Base-by-base conservation (phyloP, 2,329 filamentous ascomycete species). In the Metarhizium album region DNA sequence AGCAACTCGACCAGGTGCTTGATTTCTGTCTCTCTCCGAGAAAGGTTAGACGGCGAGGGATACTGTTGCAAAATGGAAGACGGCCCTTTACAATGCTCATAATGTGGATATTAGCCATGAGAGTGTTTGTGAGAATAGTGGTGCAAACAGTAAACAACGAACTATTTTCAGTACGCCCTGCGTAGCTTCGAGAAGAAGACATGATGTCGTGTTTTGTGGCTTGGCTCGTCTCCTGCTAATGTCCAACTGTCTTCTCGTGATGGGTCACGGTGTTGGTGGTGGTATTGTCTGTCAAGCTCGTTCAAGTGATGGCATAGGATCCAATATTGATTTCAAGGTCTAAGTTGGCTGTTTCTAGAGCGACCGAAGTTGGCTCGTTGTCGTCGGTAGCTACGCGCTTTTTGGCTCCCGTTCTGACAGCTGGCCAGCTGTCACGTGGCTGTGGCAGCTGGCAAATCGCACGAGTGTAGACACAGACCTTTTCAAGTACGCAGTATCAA, bases 1-100 rank as follows among this genome's bases (percentile, higher is more conserved):
- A 64, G n/a, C 2, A 58, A 33, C 13, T 61, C 57, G 16, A 56
- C 50, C 2, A 63, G 13, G 2, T 13, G 24, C 40, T 47, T 58
- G 38, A 54, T 48, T 3, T 55, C 48, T 16, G 24, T 11, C 11
- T 50, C 49, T 8, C 31, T 22, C 16, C 27, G 27, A 27, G 37
- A 20, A 9, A 20, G 40, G 11, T 13, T 42, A n/a, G 47, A 24
- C 43, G 45, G 22, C 40, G 37, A 46, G 2, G 42, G 45, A 43
- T 38, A 45, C 47, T 20, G 45, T 6, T 27, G 48, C 20, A 29
- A 8, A 29, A 42, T 47, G 48, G 23, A 20, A 29, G 48, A 23
- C n/a, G 47, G 23, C 20, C 24, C 24, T 43, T 35, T 2, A 43
- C 3, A 3, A 43, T 24, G 22, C 5, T n/a, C 14, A 24, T 8